Conservation (phyloP, 257 asterid genomes). For the Nicotiana obtusifolia region DNA sequence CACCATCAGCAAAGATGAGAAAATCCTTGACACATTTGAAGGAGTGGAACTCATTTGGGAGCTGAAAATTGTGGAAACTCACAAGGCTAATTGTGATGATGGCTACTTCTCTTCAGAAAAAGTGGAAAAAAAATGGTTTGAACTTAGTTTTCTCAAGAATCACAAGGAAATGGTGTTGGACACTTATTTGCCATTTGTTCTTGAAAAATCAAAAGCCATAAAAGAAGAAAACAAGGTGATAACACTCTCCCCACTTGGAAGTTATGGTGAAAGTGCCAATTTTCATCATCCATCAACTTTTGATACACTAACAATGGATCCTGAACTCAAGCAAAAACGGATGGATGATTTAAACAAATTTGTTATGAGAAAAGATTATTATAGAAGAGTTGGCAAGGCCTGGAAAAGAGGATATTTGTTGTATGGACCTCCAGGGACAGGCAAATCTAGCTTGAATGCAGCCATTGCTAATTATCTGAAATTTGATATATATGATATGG, state of each 20-base stretch:
- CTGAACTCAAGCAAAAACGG: conserved; percentile 7
- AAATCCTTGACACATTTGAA: conserved; percentile 13
- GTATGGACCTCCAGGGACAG: conserved; percentile 30
- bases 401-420: conserved; percentile 32
- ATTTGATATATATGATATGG: conserved; percentile 25
- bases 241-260: conserved; percentile 15
- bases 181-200: conserved; percentile 18
- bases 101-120: not conserved
- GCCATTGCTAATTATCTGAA: conserved; percentile 30
- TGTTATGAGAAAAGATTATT: conserved; percentile 20
- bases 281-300: conserved; percentile 37
- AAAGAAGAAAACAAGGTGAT: conserved; percentile 18
- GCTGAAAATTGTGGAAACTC: conserved; percentile 10
- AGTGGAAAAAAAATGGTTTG: conserved; percentile 13
- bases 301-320: conserved; percentile 34
- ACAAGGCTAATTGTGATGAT: not conserved
- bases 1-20: conserved; percentile 16
- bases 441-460: conserved; percentile 26
- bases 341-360: conserved; percentile 26
- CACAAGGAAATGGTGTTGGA: conserved; percentile 11
- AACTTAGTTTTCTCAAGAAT: conserved; percentile 15
- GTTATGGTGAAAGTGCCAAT: conserved; percentile 1
- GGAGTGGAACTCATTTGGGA: conserved; percentile 18
- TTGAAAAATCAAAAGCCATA: conserved; percentile 19
- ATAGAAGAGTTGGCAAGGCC: conserved; percentile 29